phyloP scores from a whole-genome alignment of 192 early-diverging fungal genomes.

The Linnemannia schmuckeri region DNA sequence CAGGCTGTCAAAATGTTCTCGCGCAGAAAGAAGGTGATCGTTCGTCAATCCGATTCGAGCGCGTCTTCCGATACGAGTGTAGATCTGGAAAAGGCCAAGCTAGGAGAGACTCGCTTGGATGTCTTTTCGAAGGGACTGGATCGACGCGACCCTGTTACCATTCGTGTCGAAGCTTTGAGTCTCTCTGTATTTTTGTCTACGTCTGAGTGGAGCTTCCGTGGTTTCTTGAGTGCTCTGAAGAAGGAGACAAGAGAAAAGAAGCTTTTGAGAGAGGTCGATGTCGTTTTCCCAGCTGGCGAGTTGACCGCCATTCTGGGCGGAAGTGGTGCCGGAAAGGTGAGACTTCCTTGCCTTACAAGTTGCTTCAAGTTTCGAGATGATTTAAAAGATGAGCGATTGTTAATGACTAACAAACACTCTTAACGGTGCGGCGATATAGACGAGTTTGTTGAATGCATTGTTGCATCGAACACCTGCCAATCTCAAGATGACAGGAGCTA shows the following conservation, averaged over 20 bases:
- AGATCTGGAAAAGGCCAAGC: constrained; percentile 18
- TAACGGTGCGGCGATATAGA: constrained; percentile 5
- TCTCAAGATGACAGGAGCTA: constrained; percentile 31
- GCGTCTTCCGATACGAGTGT: constrained; percentile 9
- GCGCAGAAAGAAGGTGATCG: constrained; percentile 8
- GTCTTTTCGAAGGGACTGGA: constrained; percentile 47
- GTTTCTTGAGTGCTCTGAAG: constrained; percentile 20
- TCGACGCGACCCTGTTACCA: constrained; percentile 41
- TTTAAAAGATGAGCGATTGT: not conserved
- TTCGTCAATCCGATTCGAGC: not conserved
- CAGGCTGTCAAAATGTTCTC: constrained; percentile 16
- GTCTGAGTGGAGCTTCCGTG: constrained; percentile 34
- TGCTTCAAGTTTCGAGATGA: not conserved
- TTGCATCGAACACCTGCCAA: constrained; percentile 26
- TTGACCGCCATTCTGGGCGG: constrained; percentile 51
- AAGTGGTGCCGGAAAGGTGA: constrained; percentile 55
- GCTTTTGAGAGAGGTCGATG: constrained; percentile 46
- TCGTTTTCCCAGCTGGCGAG: constrained; percentile 52
- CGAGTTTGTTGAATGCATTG: constrained; percentile 41
- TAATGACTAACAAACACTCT: not conserved
- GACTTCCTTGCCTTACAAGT: not conserved
- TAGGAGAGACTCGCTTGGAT: constrained; percentile 45
- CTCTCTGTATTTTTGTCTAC: constrained; percentile 31
- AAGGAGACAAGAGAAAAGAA: constrained; percentile 32
- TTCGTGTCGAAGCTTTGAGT: constrained; percentile 36